phyloP scores from a whole-genome alignment of 2,329 filamentous ascomycete genomes.

The Lithohypha guttulata region DNA sequence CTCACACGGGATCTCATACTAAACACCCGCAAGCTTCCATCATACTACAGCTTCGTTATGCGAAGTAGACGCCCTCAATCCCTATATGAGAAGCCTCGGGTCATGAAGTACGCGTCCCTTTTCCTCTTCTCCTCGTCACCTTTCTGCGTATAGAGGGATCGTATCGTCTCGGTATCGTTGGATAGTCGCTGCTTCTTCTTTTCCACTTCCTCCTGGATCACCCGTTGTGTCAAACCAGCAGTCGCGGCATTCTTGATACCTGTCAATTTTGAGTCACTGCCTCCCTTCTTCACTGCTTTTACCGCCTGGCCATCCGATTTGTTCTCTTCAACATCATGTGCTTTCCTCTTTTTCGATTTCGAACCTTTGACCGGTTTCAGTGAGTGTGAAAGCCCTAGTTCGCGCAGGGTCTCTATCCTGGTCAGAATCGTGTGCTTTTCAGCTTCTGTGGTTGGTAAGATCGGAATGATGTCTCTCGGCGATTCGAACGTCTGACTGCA shows the following conservation, averaged over 20 bases:
- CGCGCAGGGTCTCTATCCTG: constrained; percentile 57
- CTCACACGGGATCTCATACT: no score
- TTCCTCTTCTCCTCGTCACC: constrained; percentile 25
- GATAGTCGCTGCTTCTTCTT: constrained; percentile 68
- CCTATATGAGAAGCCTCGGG: constrained; percentile 46
- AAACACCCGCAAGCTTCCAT: no score
- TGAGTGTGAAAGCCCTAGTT: constrained; percentile 68
- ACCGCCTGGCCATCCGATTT: constrained; percentile 22
- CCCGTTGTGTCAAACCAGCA: constrained; percentile 72
- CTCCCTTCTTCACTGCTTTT: neutral
- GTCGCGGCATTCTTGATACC: constrained; percentile 84
- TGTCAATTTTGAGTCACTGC: constrained; percentile 5
- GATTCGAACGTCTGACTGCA: constrained; percentile 65
- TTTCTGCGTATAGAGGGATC: constrained; percentile 43
- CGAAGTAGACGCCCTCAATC: no score
- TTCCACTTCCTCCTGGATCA: constrained; percentile 76
- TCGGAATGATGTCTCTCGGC: constrained; percentile 64
- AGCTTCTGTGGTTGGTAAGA: constrained; percentile 59
- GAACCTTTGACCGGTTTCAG: constrained; percentile 64
- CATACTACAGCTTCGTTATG: no score
- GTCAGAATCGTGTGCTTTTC: constrained; percentile 59
- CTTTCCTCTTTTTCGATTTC: constrained; percentile 66
- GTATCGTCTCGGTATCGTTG: constrained; percentile 47
- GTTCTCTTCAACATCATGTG: constrained; percentile 26
- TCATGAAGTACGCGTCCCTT: constrained; percentile 49